Conservation (phyloP, 2,329 filamentous ascomycete genomes). For the Aspergillus ochraceus region DNA sequence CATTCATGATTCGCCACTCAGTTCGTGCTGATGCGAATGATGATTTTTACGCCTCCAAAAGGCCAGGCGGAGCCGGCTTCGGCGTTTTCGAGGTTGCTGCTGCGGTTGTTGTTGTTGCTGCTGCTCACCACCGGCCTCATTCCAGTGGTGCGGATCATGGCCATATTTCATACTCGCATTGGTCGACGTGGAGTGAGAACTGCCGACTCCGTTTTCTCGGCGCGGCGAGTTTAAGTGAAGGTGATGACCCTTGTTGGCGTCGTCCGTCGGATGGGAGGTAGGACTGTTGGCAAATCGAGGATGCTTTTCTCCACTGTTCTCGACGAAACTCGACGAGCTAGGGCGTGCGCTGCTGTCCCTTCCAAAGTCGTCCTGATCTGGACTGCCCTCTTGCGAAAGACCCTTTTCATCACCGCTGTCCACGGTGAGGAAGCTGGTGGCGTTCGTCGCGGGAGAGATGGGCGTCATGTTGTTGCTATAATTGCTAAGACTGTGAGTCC, state of each 20-base stretch:
- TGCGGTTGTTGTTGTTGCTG: slow-evolving; percentile 17
- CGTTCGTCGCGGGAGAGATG: slow-evolving; percentile 45
- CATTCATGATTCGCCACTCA: slow-evolving; percentile 34
- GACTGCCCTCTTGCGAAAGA: slow-evolving; percentile 25
- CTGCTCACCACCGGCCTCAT: slow-evolving; percentile 23
- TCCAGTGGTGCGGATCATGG: slow-evolving; percentile 16
- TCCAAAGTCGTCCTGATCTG: slow-evolving; percentile 31
- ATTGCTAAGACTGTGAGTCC: slow-evolving; percentile 43
- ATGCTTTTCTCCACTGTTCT: slow-evolving; percentile 21
- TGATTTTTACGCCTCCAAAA: slow-evolving; percentile 42
- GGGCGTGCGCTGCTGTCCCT: slow-evolving; percentile 29
- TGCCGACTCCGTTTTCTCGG: slow-evolving; percentile 24
- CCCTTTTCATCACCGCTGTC: slow-evolving; percentile 44
- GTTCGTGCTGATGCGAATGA: slow-evolving; percentile 29
- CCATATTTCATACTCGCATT: slow-evolving; percentile 26
- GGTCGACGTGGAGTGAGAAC: slow-evolving; percentile 29
- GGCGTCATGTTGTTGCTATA: slow-evolving; percentile 45
- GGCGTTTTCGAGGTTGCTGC: slow-evolving; percentile 35
- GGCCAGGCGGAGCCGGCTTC: slow-evolving; percentile 41
- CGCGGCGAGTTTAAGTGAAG: slow-evolving; percentile 13
- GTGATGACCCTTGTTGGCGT: slow-evolving; percentile 23
- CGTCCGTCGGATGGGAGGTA: slow-evolving; percentile 28
- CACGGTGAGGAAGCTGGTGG: slow-evolving; percentile 44
- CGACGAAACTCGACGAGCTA: slow-evolving; percentile 28
- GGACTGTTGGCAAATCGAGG: slow-evolving; percentile 23